Evolutionary conservation across 345 rosid species (phyloP), one percentile per base, ranked within the genome.

Genomic region (Eucalyptus fibrosa): DNA sequence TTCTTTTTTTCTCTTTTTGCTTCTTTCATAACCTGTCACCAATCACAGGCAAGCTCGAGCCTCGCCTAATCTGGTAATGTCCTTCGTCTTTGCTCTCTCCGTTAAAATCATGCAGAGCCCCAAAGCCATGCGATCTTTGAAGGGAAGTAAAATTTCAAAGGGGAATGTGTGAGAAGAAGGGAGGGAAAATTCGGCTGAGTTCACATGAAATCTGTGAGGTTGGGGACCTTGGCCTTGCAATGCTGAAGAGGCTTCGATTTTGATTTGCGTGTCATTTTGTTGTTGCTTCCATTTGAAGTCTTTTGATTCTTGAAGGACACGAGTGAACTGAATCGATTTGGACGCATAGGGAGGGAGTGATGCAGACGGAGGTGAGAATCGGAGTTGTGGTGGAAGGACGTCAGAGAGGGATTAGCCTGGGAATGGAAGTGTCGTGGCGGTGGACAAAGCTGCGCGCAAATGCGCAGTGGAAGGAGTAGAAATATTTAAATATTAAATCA

Each of bases 361-460:
- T 97, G 97, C 97, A 94, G 92, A 97, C 98, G 81, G 97, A 96
- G 55, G 96, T 98, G 37, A 93, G 97, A 90, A 95, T 96, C 69
- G 95, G 95, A 23, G 96, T 97, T 50, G 97, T 90, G 47, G 92
- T 92, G 60, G 94, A 94, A 40, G 94, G 93, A 89, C 89, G 91
- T 65, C 86, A 92, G 92, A 90, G 94, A 89, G 62, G 92, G 89
- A 50, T 92, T 91, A 93, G 94, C 92, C 90, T 95, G 67, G 96
- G 17, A 94, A 59, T 49, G 87, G 93, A 47, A 94, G 95, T 82
- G 91, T 92, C 49, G 94, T 91, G 67, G 90, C 92, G 3, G 91
- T 92, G 56, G 95, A 93, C 80, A 89, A 91, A 1, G 91, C 96
- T 4, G 88, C 95, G 51, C 92, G 93, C 88, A 26, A 42, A 7